A percentile compares a stretch with the other conserved stretches of the same genome.
phyloP scores from a whole-genome alignment of 108 stramenopile species.

The Cylindrotheca fusiformis region DNA sequence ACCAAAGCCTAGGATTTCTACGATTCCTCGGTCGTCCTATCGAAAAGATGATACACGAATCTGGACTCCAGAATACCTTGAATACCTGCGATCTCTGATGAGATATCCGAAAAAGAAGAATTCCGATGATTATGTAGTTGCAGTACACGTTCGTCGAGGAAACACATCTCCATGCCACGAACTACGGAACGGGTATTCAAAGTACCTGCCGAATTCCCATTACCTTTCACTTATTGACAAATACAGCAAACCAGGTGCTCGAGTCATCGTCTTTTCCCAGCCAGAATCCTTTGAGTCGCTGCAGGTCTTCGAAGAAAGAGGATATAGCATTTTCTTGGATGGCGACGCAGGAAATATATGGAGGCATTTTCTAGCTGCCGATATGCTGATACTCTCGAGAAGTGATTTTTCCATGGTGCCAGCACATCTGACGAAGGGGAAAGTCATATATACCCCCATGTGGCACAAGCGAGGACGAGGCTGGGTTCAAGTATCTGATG shows the following conservation, averaged over 20 bases:
- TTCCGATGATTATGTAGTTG: conserved; percentile 19
- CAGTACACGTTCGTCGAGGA: conserved; percentile 30
- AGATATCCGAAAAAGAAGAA: conserved; percentile 14
- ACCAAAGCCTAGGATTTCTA: conserved; percentile 5
- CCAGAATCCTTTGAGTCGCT: conserved; percentile 30
- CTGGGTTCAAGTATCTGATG: conserved; percentile 27
- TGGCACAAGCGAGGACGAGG: conserved; percentile 27
- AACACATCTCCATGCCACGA: conserved; percentile 28
- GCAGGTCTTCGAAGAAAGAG: conserved; percentile 23
- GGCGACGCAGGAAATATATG: conserved; percentile 16
- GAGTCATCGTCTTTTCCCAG: conserved; percentile 21
- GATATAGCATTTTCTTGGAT: conserved; percentile 23
- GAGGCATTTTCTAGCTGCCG: conserved; percentile 28
- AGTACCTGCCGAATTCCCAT: conserved; percentile 35
- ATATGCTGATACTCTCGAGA: conserved; percentile 35
- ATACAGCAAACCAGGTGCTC: conserved; percentile 31
- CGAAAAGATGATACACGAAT: conserved; percentile 14
- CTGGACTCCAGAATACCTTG: conserved; percentile 32
- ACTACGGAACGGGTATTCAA: conserved; percentile 11
- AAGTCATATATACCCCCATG: conserved; percentile 36
- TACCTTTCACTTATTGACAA: conserved; percentile 22
- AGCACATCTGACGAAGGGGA: conserved; percentile 27
- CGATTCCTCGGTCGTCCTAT: conserved; percentile 8
- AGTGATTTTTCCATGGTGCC: conserved; percentile 37
- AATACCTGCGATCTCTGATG: conserved; percentile 20